Percentiles rank a stretch among this genome's conserved stretches.
Evolutionary conservation across 148 eudicot species (phyloP).

Genomic region (Chenopodium berlandieri): DNA sequence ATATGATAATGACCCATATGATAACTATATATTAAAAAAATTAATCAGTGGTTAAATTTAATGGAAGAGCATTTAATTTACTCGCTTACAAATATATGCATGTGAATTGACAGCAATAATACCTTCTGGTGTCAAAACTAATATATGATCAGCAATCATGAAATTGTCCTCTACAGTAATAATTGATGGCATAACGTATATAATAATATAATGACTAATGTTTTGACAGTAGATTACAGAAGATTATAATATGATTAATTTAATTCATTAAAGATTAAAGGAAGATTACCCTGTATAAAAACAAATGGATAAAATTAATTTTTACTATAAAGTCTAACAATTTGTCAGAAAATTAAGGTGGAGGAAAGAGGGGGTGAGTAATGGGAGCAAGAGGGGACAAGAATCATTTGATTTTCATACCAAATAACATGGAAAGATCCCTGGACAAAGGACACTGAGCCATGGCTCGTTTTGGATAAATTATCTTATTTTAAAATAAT

Average conservation of each 20-base stretch:
- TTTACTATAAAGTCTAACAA: constrained; percentile 13
- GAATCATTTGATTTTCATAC: constrained; percentile 45
- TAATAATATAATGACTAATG: constrained; percentile 3
- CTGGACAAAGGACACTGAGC: constrained; percentile 56
- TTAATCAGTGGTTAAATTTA: not conserved
- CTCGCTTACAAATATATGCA: constrained; percentile 13
- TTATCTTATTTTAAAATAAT: constrained; percentile 18
- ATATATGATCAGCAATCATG: constrained; percentile 15
- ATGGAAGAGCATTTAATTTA: constrained; percentile 4
- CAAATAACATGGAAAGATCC: constrained; percentile 83
- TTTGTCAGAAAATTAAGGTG: constrained; percentile 38
- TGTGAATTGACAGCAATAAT: constrained; percentile 29
- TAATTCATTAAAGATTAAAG: constrained; percentile 5
- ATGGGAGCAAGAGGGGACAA: constrained; percentile 43
- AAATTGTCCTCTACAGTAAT: constrained; percentile 29
- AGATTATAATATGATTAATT: not conserved
- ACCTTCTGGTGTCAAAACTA: not conserved
- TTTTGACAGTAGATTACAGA: constrained; percentile 1
- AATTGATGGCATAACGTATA: constrained; percentile 20
- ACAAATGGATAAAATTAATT: constrained; percentile 14
- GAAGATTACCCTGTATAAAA: not conserved
- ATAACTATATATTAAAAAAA: not conserved
- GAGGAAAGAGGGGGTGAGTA: constrained; percentile 21
- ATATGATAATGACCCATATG: constrained; percentile 7
- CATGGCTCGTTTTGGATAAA: constrained; percentile 30